phyloP scores from a whole-genome alignment of 2,329 filamentous ascomycete genomes.

The Taxawa tesnikishii region DNA sequence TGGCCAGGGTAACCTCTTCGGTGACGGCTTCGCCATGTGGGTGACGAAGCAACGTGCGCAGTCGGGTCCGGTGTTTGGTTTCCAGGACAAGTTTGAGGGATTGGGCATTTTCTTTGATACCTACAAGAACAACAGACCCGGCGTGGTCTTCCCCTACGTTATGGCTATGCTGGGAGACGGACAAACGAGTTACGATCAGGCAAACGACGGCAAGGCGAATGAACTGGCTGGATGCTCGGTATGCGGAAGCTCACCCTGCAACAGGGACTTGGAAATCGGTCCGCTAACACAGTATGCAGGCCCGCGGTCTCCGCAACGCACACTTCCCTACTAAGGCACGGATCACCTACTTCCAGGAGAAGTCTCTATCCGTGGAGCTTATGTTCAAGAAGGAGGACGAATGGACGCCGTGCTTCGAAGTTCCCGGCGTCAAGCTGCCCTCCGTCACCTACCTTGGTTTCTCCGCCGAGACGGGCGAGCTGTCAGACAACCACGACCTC shows the following conservation, averaged over 20 bases:
- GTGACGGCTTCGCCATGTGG: slow-evolving; percentile 97
- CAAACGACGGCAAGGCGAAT: slow-evolving; percentile 83
- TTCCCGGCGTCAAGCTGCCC: slow-evolving; percentile 60
- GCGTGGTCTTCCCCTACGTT: slow-evolving; percentile 90
- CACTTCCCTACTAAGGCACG: slow-evolving; percentile 68
- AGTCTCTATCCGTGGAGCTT: slow-evolving; percentile 76
- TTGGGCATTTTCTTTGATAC: slow-evolving; percentile 95
- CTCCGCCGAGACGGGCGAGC: slow-evolving; percentile 82
- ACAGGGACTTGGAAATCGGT: background rate
- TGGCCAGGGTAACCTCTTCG: slow-evolving; percentile 79
- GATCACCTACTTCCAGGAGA: slow-evolving; percentile 94
- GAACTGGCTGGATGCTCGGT: slow-evolving; percentile 89
- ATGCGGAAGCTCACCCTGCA: slow-evolving; percentile 19
- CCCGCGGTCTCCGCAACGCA: slow-evolving; percentile 74
- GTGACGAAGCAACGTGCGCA: slow-evolving; percentile 83
- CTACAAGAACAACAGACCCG: slow-evolving; percentile 98
- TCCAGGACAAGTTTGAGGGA: slow-evolving; percentile 79
- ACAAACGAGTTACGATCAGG: slow-evolving; percentile 78
- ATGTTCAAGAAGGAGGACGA: slow-evolving; percentile 86
- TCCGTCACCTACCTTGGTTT: slow-evolving; percentile 53
- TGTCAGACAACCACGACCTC: slow-evolving; percentile 97
- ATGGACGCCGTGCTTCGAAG: slow-evolving; percentile 82
- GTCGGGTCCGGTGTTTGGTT: slow-evolving; percentile 76
- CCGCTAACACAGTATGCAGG: slow-evolving; percentile 28
- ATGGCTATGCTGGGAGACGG: slow-evolving; percentile 98